Base-by-base conservation (phyloP, 768 basidiomycete species). In the Coprinopsis sp. region DNA sequence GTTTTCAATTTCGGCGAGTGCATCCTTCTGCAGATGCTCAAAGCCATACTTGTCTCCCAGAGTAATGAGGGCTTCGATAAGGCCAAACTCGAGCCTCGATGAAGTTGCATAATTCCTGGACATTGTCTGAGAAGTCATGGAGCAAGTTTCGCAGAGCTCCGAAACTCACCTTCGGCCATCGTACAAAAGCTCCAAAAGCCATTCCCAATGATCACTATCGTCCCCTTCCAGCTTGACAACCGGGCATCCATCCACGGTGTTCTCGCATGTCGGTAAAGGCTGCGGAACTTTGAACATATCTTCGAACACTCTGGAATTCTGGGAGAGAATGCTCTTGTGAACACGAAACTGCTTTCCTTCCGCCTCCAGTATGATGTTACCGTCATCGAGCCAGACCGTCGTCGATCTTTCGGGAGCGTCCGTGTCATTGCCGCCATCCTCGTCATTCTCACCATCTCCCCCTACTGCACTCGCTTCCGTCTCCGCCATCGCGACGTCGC, bases 371-470 rank as follows among this genome's bases (percentile, higher is more conserved):
- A 52, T 34, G 13, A 52, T 21, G 13, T 50, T 52, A 23, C 51
- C 51, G 18, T 52, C 51, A 3, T 52, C 51, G 33, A 43, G 45
- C 51, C 51, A 52, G 27, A 49, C 34, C n/a, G n/a, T n/a, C n/a
- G n/a, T n/a, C n/a, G n/a, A n/a, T n/a, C n/a, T n/a, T n/a, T n/a
- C n/a, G n/a, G n/a, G n/a, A n/a, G n/a, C n/a, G n/a, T n/a, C n/a
- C n/a, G n/a, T n/a, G n/a, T n/a, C n/a, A n/a, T n/a, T n/a, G n/a
- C n/a, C n/a, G n/a, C n/a, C n/a, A n/a, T n/a, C n/a, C n/a, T n/a
- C n/a, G n/a, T n/a, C n/a, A n/a, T n/a, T n/a, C n/a, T n/a, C n/a
- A n/a, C n/a, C n/a, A n/a, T n/a, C n/a, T n/a, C n/a, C n/a, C n/a
- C n/a, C n/a, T n/a, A n/a, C n/a, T n/a, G n/a, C n/a, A n/a, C n/a